phyloP scores from a whole-genome alignment of 257 asterid species.

The Fraxinus americana region DNA sequence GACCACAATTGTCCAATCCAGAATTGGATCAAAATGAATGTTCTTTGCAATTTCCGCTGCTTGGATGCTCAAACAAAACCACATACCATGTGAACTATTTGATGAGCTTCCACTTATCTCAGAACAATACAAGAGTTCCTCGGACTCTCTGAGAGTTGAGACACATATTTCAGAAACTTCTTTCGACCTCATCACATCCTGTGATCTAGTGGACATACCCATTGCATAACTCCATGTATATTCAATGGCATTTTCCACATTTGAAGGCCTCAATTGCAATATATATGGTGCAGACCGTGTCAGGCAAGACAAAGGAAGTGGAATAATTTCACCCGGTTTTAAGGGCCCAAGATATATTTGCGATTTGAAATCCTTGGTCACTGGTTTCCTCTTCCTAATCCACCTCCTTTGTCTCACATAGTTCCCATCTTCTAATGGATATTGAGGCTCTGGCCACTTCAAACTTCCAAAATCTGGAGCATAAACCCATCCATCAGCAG shows the following conservation, averaged over 20 bases:
- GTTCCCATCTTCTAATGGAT: slow-evolving; percentile 55
- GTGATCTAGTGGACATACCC: slow-evolving; percentile 50
- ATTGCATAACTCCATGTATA: slow-evolving; percentile 83
- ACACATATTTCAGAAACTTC: slow-evolving; percentile 62
- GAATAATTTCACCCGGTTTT: slow-evolving; percentile 69
- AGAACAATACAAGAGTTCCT: slow-evolving; percentile 70
- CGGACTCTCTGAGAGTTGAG: slow-evolving; percentile 64
- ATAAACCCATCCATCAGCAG: slow-evolving; percentile 93
- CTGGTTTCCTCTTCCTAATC: slow-evolving; percentile 69
- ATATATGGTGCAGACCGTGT: slow-evolving; percentile 54
- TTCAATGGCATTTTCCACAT: slow-evolving; percentile 39
- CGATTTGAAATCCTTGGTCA: slow-evolving; percentile 36
- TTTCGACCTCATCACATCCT: slow-evolving; percentile 44
- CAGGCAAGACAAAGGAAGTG: slow-evolving; percentile 82
- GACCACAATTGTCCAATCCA: slow-evolving; percentile 83
- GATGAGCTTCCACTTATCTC: slow-evolving; percentile 72
- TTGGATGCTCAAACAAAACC: slow-evolving; percentile 84
- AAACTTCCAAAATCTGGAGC: slow-evolving; percentile 71
- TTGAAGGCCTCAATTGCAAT: slow-evolving; percentile 70
- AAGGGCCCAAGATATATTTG: slow-evolving; percentile 65
- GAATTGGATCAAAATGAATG: slow-evolving; percentile 61
- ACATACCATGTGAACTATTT: slow-evolving; percentile 55
- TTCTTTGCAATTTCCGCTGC: slow-evolving; percentile 86
- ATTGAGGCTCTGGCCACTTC: slow-evolving; percentile 81
- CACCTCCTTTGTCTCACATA: slow-evolving; percentile 86